Evolutionary conservation across 2,329 filamentous ascomycete genomes (phyloP), one percentile per base, ranked within the genome.

Genomic region (Colletotrichum cuscutae): DNA sequence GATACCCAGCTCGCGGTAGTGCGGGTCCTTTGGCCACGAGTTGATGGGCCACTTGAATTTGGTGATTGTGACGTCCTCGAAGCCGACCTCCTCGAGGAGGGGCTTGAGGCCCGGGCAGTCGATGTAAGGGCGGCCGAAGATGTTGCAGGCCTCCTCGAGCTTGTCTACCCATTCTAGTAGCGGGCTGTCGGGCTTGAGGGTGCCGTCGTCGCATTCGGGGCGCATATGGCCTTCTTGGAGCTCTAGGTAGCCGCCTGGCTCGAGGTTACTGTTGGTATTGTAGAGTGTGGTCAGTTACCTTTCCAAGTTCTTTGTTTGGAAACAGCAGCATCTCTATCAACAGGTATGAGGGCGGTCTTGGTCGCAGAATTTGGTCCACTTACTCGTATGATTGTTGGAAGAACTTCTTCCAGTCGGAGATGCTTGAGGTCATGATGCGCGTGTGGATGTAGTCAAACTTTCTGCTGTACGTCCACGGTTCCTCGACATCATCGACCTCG

Each of bases 31-130:
- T n/a, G 82, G 79, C 82, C 82, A 84, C 8, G 76, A 68, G 28
- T 81, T 81, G 49, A 80, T 76, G 4, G 82, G 82, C 77, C 81
- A 81, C 74, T 81, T 81, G 72, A 76, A 76, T 13, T 76, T 76
- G 11, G 76, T 72, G 35, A 77, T 75, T 1, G 76, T 66, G 24
- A 83, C 75, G 65, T 82, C 78, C 3, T 78, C 76, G 68, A 81
- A 84, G 1, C 81, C 82, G 9, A 79, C 79, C 0, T 76, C 79
- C 2, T 69, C 26, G 56, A 82, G 8, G 0, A 58, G 54, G 1
- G 66, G 35, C 3, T n/a, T 52, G 1, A 68, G 59, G 5, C 30
- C 3, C 1, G 66, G 59, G 9, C 62, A 59, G 26, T 68, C 0
- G 1, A 64, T 5, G 2, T 22, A 68, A 1, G 78, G 75, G 1